A percentile compares a stretch with the other conserved stretches of the same genome.
phyloP scores from a whole-genome alignment of 2,329 filamentous ascomycete genomes.

The Volutella citrinella region DNA sequence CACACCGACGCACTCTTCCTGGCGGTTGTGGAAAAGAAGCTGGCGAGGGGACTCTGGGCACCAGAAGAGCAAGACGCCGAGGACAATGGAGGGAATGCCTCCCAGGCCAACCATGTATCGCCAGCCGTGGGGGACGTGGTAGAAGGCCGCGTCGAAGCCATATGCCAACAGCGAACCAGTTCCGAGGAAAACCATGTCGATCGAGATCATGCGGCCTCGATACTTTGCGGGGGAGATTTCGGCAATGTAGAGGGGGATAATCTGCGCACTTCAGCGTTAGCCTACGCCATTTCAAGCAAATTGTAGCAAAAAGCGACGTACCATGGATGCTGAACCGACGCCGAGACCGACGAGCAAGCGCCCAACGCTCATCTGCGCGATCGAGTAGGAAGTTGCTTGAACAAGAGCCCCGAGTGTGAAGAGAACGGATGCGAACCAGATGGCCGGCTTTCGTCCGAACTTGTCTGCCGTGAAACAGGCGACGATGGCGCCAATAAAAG shows the following conservation, averaged over 20 bases:
- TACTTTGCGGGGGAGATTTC: conserved; percentile 21
- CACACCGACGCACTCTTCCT: conserved; percentile 27
- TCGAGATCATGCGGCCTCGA: conserved; percentile 22
- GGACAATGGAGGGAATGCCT: conserved; percentile 16
- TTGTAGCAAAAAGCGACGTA: conserved; percentile 12
- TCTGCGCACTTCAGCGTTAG: conserved; percentile 5
- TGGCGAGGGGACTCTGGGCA: conserved; percentile 20
- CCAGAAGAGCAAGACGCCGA: conserved; percentile 15
- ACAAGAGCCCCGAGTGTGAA: conserved; percentile 20
- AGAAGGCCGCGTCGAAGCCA: conserved; percentile 30
- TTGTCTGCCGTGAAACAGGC: conserved; percentile 20
- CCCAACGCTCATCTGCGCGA: conserved; percentile 19
- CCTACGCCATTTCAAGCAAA: not conserved
- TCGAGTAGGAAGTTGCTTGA: conserved; percentile 15
- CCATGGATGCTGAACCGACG: conserved; percentile 40
- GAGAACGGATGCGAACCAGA: conserved; percentile 16
- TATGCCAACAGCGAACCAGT: conserved; percentile 18
- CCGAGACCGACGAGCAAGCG: conserved; percentile 34
- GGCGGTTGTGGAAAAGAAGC: conserved; percentile 23
- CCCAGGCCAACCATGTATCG: conserved; percentile 17
- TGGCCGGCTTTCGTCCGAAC: conserved; percentile 17
- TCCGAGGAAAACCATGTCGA: conserved; percentile 21
- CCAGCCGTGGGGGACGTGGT: conserved; percentile 27
- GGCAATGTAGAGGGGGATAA: conserved; percentile 24
- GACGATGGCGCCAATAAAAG: conserved; percentile 19